Evolutionary conservation across 306 rosid species (phyloP).

Genomic region (Trifolium fragiferum): DNA sequence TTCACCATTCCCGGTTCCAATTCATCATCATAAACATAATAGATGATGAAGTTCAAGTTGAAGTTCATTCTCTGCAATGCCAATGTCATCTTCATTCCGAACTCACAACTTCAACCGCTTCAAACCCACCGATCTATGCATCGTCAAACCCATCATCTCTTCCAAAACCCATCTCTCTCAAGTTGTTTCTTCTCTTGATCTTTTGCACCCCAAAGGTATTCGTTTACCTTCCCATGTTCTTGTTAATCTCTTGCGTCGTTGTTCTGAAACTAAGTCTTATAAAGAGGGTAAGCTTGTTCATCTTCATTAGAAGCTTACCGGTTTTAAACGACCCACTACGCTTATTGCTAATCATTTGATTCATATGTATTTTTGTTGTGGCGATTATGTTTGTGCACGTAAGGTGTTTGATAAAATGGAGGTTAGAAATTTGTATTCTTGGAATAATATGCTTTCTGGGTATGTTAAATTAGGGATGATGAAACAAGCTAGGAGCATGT

Average conservation of each 20-base stretch:
- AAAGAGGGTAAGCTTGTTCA: conserved; percentile 70
- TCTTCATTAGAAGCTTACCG: conserved; percentile 69
- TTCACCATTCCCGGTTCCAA: background rate
- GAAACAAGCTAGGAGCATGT: conserved; percentile 59
- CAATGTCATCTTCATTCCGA: conserved; percentile 64
- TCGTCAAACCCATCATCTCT: conserved; percentile 61
- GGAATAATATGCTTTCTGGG: conserved; percentile 90
- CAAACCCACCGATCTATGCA: conserved; percentile 54
- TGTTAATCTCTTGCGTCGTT: conserved; percentile 65
- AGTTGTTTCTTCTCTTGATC: conserved; percentile 71
- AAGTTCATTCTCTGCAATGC: conserved; percentile 46
- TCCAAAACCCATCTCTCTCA: conserved; percentile 55
- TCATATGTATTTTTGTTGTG: conserved; percentile 65
- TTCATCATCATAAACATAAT: conserved; percentile 18
- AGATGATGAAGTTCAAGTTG: conserved; percentile 43
- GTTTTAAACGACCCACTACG: conserved; percentile 66
- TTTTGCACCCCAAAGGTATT: conserved; percentile 62
- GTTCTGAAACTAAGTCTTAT: conserved; percentile 53
- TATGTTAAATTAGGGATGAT: conserved; percentile 71
- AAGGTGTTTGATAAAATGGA: conserved; percentile 82
- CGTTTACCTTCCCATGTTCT: conserved; percentile 69
- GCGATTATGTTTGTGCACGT: conserved; percentile 60
- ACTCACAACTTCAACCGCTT: conserved; percentile 40
- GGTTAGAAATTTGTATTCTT: conserved; percentile 71
- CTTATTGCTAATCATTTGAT: conserved; percentile 75